These are phyloP conservation scores for Beauveria sp. DNA, from an alignment of 2,329 filamentous ascomycete species.

Conservation along the genomic window DNA sequence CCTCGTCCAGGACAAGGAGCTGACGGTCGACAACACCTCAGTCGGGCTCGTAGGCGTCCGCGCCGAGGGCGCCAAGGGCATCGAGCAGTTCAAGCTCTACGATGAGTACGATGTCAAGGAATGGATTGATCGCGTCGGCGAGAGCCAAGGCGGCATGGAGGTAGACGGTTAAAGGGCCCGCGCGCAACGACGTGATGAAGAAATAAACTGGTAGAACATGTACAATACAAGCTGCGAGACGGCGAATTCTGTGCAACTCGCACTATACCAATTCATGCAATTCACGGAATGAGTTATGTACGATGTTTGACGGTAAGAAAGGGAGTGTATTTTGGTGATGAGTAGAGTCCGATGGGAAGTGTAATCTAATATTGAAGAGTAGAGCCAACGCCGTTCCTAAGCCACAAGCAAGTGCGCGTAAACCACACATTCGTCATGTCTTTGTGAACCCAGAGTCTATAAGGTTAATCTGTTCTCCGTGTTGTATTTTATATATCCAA, in stretches of 20 bases:
- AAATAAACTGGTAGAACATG: conserved; percentile 25
- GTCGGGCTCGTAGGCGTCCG: conserved; percentile 71
- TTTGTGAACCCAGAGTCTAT: background rate
- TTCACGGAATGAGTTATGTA: background rate
- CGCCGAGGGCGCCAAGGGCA: conserved; percentile 42
- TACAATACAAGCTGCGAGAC: conserved; percentile 26
- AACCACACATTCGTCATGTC: background rate
- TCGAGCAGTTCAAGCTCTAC: conserved; percentile 82
- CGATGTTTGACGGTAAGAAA: background rate
- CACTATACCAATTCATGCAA: conserved; percentile 5
- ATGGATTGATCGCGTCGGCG: conserved; percentile 71
- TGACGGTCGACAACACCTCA: conserved; percentile 95
- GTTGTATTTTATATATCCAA: background rate
- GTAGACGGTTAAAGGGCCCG: conserved; percentile 25
- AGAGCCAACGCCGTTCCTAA: background rate
- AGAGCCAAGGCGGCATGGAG: conserved; percentile 35
- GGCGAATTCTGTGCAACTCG: conserved; percentile 15
- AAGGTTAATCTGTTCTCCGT: background rate
- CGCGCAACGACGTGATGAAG: conserved; percentile 13
- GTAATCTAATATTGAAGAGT: background rate
- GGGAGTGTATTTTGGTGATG: background rate
- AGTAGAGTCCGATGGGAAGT: background rate
- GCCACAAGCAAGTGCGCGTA: no score
- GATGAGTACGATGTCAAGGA: conserved; percentile 81
- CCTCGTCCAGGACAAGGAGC: conserved; percentile 91